phyloP scores from a whole-genome alignment of 2,329 filamentous ascomycete genomes.

The Colletotrichum lini region DNA sequence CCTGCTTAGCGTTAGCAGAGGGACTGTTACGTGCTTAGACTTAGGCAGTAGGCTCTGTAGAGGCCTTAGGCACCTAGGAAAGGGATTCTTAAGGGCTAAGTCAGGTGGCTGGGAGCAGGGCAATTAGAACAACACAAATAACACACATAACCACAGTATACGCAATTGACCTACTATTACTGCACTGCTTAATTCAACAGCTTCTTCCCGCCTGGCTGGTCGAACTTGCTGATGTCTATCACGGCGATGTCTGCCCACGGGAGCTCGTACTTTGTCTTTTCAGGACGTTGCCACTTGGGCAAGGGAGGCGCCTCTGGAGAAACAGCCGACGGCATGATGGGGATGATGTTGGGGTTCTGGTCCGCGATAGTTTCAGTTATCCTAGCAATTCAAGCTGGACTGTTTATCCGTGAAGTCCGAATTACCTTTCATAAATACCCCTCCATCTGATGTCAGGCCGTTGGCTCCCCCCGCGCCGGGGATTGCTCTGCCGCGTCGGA shows the following conservation, averaged over 20 bases:
- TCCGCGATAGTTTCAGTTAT: background rate
- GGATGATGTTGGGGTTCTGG: background rate
- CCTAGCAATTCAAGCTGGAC: no score
- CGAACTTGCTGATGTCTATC: conserved; percentile 64
- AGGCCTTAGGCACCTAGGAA: no score
- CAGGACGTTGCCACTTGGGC: conserved; percentile 48
- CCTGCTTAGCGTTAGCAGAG: no score
- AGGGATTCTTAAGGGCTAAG: no score
- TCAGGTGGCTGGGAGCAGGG: no score
- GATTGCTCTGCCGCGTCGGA: conserved; percentile 6
- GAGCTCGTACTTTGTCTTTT: conserved; percentile 47
- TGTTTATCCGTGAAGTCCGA: background rate
- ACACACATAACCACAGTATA: no score
- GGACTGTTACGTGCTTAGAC: no score
- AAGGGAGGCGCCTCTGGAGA: conserved; percentile 30
- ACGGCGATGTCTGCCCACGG: conserved; percentile 68
- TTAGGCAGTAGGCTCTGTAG: no score
- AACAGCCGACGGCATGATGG: conserved; percentile 37
- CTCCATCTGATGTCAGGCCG: conserved; percentile 28
- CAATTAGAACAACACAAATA: no score
- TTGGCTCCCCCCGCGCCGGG: conserved; percentile 17
- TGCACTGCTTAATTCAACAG: no score
- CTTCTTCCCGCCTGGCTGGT: conserved; percentile 65
- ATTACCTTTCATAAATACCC: conserved; percentile 19
- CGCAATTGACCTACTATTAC: no score